Evolutionary conservation across 2,329 filamentous ascomycete genomes (phyloP).

Genomic region (Colletotrichum melonis): DNA sequence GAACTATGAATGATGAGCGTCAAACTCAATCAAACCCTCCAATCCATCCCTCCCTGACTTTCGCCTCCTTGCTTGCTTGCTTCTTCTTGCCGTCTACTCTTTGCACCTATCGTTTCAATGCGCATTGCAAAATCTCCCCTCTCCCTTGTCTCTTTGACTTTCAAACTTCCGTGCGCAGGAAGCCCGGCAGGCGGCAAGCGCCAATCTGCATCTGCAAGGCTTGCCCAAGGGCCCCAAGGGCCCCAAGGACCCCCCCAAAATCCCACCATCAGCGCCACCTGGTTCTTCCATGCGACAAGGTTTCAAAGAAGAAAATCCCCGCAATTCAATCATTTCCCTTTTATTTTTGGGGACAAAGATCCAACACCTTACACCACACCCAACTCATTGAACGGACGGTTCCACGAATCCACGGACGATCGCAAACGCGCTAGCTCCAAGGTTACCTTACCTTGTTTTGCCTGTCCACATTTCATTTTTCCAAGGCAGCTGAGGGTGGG

Average conservation of each 20-base stretch:
- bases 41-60: neutral
- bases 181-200: neutral
- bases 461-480: neutral
- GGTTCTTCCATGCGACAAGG: slow-evolving; percentile 28
- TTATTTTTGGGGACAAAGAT: slow-evolving; percentile 14
- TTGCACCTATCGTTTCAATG: slow-evolving; percentile 26
- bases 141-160: neutral
- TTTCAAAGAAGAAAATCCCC: slow-evolving; percentile 20
- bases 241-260: too few relatives aligned
- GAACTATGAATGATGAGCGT: neutral
- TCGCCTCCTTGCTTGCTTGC: neutral
- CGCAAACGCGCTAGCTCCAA: neutral
- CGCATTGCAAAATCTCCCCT: slow-evolving; percentile 16
- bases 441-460: neutral
- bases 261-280: slow-evolving; percentile 11
- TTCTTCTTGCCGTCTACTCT: slow-evolving; percentile 8
- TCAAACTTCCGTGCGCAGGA: slow-evolving; percentile 9
- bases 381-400: too few relatives aligned
- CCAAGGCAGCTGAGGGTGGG: neutral
- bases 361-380: neutral
- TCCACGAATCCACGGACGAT: neutral
- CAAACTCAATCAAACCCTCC: neutral
- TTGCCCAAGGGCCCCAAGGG: neutral
- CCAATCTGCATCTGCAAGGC: neutral
- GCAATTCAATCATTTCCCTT: slow-evolving; percentile 9